These are phyloP conservation scores for Citrus cavaleriei DNA, from an alignment of 345 rosid species.

Conservation along the genomic window DNA sequence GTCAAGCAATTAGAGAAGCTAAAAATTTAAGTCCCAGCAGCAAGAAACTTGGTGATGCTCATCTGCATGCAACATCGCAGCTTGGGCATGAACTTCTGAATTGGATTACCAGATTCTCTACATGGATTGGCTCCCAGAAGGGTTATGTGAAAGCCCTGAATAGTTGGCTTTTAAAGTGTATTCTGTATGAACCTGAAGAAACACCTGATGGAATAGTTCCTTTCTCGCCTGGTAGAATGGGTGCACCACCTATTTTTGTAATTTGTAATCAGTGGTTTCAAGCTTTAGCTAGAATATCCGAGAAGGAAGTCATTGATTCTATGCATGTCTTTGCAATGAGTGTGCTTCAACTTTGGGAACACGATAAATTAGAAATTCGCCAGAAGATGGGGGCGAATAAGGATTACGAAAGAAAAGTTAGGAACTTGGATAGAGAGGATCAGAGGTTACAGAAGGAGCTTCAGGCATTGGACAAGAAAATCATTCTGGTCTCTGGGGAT, in stretches of 20 bases:
- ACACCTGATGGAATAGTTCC: slow-evolving; percentile 84
- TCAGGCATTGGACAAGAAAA: slow-evolving; percentile 85
- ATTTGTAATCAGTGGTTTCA: slow-evolving; percentile 97
- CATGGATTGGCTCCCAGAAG: slow-evolving; percentile 83
- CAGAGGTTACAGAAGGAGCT: slow-evolving; percentile 84
- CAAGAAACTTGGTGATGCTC: slow-evolving; percentile 57
- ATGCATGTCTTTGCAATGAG: slow-evolving; percentile 60
- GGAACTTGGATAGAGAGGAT: slow-evolving; percentile 70
- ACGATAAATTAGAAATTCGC: slow-evolving; percentile 53
- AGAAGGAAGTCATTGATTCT: slow-evolving; percentile 78
- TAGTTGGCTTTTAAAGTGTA: slow-evolving; percentile 80
- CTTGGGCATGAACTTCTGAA: slow-evolving; percentile 74
- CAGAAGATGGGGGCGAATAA: slow-evolving; percentile 47
- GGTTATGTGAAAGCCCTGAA: slow-evolving; percentile 71
- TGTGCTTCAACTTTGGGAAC: slow-evolving; percentile 82
- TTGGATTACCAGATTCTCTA: slow-evolving; percentile 71
- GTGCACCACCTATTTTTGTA: slow-evolving; percentile 90
- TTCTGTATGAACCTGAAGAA: slow-evolving; percentile 84
- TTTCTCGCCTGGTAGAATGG: slow-evolving; percentile 90
- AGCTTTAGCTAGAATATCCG: slow-evolving; percentile 72
- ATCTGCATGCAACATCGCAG: slow-evolving; percentile 61
- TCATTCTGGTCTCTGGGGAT: slow-evolving; percentile 45
- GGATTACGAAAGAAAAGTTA: slow-evolving; percentile 61
- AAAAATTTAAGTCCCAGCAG: slow-evolving; percentile 54
- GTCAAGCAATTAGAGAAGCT: slow-evolving; percentile 69